Conservation (phyloP, 176 grass and related monocot species). For the Cymbopogon citratus region DNA sequence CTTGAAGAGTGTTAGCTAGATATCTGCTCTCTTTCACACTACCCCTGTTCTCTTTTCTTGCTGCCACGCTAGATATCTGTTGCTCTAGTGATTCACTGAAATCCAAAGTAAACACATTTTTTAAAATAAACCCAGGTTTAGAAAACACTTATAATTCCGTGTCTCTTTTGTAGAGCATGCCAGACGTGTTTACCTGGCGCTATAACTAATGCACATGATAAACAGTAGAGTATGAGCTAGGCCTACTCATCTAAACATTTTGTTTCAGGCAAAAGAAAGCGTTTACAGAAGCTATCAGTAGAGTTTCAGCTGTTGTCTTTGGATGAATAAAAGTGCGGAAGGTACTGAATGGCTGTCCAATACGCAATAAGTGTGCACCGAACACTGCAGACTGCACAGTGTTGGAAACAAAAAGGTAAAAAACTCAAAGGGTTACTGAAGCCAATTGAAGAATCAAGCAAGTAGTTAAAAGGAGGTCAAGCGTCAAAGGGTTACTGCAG, state of each 20-base stretch:
- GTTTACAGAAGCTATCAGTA: not conserved
- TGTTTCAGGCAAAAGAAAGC: not conserved
- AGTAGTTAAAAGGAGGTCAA: too few relatives aligned
- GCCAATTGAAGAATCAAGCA: not conserved
- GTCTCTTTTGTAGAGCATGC: not conserved
- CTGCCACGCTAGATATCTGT: not conserved
- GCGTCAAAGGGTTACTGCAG: too few relatives aligned
- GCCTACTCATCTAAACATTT: not conserved
- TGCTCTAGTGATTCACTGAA: not conserved
- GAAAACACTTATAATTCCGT: not conserved
- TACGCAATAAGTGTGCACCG: not conserved
- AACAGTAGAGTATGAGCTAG: not conserved
- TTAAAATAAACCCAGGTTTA: not conserved
- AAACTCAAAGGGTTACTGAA: not conserved
- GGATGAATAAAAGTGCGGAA: not conserved
- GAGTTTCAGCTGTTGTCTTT: not conserved
- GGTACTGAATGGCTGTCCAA: not conserved
- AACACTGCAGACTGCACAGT: not conserved
- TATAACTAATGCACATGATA: not conserved
- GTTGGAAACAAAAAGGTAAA: too few relatives aligned
- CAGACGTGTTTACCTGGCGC: not conserved
- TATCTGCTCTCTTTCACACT: not conserved
- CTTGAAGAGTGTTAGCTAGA: not conserved
- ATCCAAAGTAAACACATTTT: not conserved
- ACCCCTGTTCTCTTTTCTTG: not conserved